phyloP scores from a whole-genome alignment of 2,329 filamentous ascomycete species.

The Rhytidhysteron rufulum region DNA sequence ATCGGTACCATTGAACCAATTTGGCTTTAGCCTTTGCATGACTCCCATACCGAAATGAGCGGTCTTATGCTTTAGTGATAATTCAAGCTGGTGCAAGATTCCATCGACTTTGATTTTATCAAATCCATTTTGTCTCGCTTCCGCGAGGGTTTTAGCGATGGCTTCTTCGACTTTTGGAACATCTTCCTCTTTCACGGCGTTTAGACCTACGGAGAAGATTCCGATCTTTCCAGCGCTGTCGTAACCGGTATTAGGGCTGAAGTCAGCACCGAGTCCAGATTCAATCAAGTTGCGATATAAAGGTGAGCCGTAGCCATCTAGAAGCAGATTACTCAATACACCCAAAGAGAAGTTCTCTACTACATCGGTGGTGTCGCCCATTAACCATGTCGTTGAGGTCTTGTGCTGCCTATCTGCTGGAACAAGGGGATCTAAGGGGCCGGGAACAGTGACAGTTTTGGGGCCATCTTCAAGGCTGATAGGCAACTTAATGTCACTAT shows the following conservation, averaged over 20 bases:
- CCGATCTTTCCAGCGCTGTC: constrained; percentile 73
- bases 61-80: constrained; percentile 94
- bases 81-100: constrained; percentile 86
- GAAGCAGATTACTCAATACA: constrained; percentile 75
- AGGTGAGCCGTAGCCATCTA: constrained; percentile 94
- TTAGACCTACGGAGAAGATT: constrained; percentile 87
- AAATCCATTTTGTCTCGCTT: constrained; percentile 72
- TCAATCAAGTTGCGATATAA: constrained; percentile 87
- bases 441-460: constrained; percentile 65
- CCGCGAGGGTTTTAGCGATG: constrained; percentile 67
- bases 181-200: constrained; percentile 79
- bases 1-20: constrained; percentile 94
- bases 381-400: constrained; percentile 89
- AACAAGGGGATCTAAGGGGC: constrained; percentile 82
- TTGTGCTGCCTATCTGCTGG: constrained; percentile 86
- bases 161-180: constrained; percentile 71
- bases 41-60: constrained; percentile 90
- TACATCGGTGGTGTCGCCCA: constrained; percentile 76
- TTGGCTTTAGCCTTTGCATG: constrained; percentile 80
- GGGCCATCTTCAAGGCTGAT: constrained; percentile 67
- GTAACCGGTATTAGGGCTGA: constrained; percentile 90
- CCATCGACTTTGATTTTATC: constrained; percentile 89
- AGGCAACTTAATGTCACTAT: constrained; percentile 72
- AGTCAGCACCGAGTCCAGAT: constrained; percentile 84
- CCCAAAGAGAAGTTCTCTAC: constrained; percentile 85